Percentiles rank a stretch among this genome's conserved stretches.
These are phyloP conservation scores for Echria macrotheca DNA, from an alignment of 495 filamentous ascomycete species.

Conservation along the genomic window DNA sequence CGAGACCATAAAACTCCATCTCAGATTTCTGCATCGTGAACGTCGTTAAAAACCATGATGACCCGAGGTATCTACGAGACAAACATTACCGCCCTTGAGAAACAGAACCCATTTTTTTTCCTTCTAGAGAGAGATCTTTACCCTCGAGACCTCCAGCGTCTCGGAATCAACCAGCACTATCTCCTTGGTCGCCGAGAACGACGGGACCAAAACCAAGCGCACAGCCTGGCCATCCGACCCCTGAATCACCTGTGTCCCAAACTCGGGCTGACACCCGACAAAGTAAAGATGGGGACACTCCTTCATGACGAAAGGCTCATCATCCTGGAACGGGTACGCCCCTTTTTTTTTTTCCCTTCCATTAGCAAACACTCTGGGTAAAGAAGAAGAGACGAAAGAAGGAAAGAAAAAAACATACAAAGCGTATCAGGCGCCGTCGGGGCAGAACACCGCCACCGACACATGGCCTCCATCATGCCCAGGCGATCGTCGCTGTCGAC, in stretches of 20 bases:
- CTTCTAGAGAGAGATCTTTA: slow-evolving; percentile 43
- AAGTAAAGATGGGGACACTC: slow-evolving; percentile 89
- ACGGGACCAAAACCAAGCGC: slow-evolving; percentile 72
- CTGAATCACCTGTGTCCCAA: slow-evolving; percentile 65
- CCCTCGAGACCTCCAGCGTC: slow-evolving; percentile 68
- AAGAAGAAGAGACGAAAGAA: not conserved
- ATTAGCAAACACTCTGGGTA: slow-evolving; percentile 14
- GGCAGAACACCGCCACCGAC: slow-evolving; percentile 86
- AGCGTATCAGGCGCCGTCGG: slow-evolving; percentile 95
- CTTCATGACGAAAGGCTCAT: slow-evolving; percentile 79
- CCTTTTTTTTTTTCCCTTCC: slow-evolving; percentile 43
- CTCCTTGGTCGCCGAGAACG: slow-evolving; percentile 73
- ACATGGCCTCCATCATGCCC: slow-evolving; percentile 84
- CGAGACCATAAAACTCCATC: too few relatives aligned
- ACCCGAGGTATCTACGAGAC: not conserved
- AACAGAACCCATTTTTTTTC: too few relatives aligned
- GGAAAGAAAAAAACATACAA: slow-evolving; percentile 55
- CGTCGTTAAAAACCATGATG: too few relatives aligned
- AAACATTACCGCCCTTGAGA: too few relatives aligned
- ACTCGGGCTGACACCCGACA: slow-evolving; percentile 78
- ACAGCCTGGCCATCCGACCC: slow-evolving; percentile 60
- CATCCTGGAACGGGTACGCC: slow-evolving; percentile 90
- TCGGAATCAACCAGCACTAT: slow-evolving; percentile 83
- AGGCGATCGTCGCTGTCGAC: slow-evolving; percentile 68
- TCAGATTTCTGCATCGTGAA: too few relatives aligned